Evolutionary conservation across 1,284 basidiomycete genomes (phyloP).

Genomic region (Mrakiaceae sp.): DNA sequence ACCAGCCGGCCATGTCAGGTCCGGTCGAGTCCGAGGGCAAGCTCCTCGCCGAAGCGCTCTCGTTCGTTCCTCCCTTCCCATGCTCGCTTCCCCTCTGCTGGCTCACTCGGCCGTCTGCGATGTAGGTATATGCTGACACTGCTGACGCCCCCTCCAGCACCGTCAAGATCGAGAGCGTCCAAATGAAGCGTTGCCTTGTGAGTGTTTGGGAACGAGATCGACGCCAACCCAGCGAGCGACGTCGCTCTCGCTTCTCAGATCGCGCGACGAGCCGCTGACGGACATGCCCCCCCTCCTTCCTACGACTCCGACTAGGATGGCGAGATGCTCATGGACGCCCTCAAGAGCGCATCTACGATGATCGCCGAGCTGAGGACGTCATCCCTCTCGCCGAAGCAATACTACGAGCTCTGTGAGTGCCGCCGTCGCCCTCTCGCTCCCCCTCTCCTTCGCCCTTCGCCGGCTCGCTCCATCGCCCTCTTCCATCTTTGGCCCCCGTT

Average conservation of each 20-base stretch:
- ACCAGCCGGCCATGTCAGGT: not conserved
- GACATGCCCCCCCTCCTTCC: not conserved
- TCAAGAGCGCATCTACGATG: slow-evolving; percentile 91
- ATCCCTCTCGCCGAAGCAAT: slow-evolving; percentile 84
- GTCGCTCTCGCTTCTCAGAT: not conserved
- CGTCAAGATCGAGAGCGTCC: slow-evolving; percentile 83
- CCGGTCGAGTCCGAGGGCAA: slow-evolving; percentile 41
- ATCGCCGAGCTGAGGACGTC: slow-evolving; percentile 85
- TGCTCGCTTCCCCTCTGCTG: not conserved
- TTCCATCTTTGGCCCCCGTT: not conserved
- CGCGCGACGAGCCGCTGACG: not conserved
- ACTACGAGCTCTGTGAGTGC: slow-evolving; percentile 82
- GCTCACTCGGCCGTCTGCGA: not conserved
- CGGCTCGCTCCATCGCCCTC: not conserved
- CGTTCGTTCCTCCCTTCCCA: slow-evolving; percentile 13
- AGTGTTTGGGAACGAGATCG: slow-evolving; percentile 28
- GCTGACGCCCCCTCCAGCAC: slow-evolving; percentile 37
- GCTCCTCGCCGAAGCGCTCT: slow-evolving; percentile 65
- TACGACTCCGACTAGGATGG: slow-evolving; percentile 48
- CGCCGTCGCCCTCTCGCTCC: slow-evolving; percentile 8
- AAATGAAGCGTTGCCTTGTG: slow-evolving; percentile 85
- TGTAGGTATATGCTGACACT: not conserved
- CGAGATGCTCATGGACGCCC: slow-evolving; percentile 92
- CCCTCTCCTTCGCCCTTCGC: not conserved
- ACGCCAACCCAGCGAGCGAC: not conserved